Evolutionary conservation across 768 basidiomycete species (phyloP).

Genomic region (Auriculariales sp.): DNA sequence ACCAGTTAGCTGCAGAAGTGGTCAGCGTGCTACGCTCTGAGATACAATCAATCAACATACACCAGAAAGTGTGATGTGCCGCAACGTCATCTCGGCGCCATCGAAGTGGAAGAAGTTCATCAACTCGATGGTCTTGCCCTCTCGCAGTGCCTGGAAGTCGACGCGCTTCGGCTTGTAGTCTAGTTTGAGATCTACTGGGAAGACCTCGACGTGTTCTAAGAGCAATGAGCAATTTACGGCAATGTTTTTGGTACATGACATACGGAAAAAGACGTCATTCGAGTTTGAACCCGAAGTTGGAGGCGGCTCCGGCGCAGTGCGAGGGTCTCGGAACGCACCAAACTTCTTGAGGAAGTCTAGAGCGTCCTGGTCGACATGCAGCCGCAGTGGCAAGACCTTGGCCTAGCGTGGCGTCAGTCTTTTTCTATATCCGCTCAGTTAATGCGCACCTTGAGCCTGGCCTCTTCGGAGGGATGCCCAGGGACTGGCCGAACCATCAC

Average conservation of each 20-base stretch:
- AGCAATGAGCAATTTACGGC: too few relatives aligned
- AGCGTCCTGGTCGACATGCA: conserved; percentile 97
- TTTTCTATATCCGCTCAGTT: conserved; percentile 2
- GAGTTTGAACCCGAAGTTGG: conserved; percentile 17
- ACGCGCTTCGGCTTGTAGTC: conserved; percentile 98
- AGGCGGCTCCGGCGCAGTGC: conserved; percentile 20
- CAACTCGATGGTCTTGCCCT: conserved; percentile 86
- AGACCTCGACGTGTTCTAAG: conserved; percentile 92
- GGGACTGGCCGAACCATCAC: conserved; percentile 58
- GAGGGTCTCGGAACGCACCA: conserved; percentile 70
- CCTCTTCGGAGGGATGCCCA: conserved; percentile 56
- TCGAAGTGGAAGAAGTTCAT: conserved; percentile 99
- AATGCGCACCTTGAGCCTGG: conserved; percentile 55
- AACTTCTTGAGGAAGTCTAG: conserved; percentile 96
- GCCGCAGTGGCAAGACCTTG: conserved; percentile 75
- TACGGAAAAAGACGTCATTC: conserved; percentile 62
- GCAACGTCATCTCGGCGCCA: conserved; percentile 92
- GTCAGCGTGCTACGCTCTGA: not conserved
- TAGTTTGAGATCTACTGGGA: conserved; percentile 87
- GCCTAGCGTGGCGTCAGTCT: conserved; percentile 33
- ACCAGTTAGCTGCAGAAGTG: conserved; percentile 61
- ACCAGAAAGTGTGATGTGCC: conserved; percentile 83
- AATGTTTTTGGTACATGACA: conserved; percentile 3
- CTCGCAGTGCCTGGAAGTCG: conserved; percentile 78
- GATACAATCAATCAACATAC: conserved; percentile 32